A percentile compares a stretch with the other conserved stretches of the same genome.
Evolutionary conservation across 768 basidiomycete species (phyloP).

Genomic region (Boletellus emodensis): DNA sequence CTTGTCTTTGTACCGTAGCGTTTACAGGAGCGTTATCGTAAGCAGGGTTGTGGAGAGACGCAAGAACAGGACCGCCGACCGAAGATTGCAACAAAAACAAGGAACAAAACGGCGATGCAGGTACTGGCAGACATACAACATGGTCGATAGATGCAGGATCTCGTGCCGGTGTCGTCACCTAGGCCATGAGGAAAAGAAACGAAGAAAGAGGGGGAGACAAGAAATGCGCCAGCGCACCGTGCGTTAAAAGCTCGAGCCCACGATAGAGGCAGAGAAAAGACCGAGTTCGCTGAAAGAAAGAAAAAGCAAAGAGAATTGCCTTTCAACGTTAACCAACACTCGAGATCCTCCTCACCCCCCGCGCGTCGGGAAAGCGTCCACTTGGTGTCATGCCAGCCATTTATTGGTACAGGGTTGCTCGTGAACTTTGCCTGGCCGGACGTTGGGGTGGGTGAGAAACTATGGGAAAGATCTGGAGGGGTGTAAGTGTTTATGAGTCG

Average conservation of each 20-base stretch:
- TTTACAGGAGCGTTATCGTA: too few species aligned
- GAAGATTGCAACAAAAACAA: neutral
- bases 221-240: conserved; percentile 15
- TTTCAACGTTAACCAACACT: too few species aligned
- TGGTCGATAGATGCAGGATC: conserved; percentile 6
- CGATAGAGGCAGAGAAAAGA: neutral
- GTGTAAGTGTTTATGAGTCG: neutral
- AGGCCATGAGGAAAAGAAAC: neutral
- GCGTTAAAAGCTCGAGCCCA: too few species aligned
- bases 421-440: too few species aligned
- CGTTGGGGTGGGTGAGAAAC: conserved; percentile 11
- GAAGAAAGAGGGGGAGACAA: neutral
- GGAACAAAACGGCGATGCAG: neutral
- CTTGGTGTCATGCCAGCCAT: too few species aligned
- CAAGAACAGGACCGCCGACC: neutral
- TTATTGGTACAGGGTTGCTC: too few species aligned
- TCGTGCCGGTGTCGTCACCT: neutral
- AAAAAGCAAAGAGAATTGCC: too few species aligned
- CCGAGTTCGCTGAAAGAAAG: neutral
- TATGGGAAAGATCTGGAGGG: neutral
- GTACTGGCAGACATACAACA: conserved; percentile 15
- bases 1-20: too few species aligned
- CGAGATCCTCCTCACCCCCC: too few species aligned
- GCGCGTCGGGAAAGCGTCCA: conserved; percentile 34
- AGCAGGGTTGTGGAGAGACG: too few species aligned